Base-by-base conservation (phyloP, 768 basidiomycete species). In the Mycena galericulata region DNA sequence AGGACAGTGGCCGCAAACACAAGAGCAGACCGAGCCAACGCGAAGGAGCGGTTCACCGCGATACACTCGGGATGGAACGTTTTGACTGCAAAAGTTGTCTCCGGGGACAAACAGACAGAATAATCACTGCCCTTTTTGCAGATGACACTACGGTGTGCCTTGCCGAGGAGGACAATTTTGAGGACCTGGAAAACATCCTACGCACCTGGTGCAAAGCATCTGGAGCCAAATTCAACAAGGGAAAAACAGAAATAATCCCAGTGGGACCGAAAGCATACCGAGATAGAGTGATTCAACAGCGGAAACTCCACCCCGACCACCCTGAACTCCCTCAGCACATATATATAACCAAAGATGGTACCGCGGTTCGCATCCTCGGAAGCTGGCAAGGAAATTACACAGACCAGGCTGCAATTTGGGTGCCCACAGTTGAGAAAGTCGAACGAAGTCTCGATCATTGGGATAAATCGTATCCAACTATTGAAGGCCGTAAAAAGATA, bases 361-460 rank as follows among this genome's bases (percentile, higher is more conserved):
- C 74, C 9, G 26, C 72, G 0, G 55, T 66, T 0, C 18, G 55
- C 3, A 62, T 69, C 14, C 67, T 78, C 0, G 75, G 76, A 0
- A 71, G 72, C 0, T 76, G 76, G 71, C 69, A 75, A 1, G 74
- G 78, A 0, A 77, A 77, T 10, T n/a, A n/a, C n/a, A n/a, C n/a
- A n/a, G n/a, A n/a, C n/a, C n/a, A n/a, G n/a, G n/a, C n/a, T n/a
- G n/a, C 41, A 73, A 57, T 72, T 0, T 76, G 75, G 74, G 38
- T 45, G 1, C 63, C 72, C 0, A 63, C 54, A 0, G 1, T 79
- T 0, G 73, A 77, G 1, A 76, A 77, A 54, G 73, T 80, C 0
- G 54, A 74, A 0, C 30, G 11, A 0, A 10, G 2, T 0, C 68
- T 78, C 0, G 24, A 63, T 1, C 20, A 18, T 12, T 80, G 76